phyloP scores from a whole-genome alignment of 345 rosid genomes.

The Lepidium didymum region DNA sequence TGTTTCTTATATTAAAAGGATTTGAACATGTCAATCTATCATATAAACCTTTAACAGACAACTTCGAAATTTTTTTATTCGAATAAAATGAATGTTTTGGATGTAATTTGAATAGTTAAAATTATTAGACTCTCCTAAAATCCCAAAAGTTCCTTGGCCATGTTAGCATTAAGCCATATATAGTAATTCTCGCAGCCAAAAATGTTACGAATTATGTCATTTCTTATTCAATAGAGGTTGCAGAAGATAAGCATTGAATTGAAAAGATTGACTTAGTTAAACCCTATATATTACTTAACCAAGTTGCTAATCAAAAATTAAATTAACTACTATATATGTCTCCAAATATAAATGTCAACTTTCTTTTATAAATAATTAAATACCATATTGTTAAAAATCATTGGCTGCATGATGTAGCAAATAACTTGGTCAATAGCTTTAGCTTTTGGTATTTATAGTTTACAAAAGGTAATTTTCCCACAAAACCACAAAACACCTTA shows the following conservation, averaged over 20 bases:
- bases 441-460: slow-evolving; percentile 11
- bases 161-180: background rate
- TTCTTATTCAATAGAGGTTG: background rate
- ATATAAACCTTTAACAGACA: too few relatives aligned
- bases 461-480: background rate
- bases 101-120: too few relatives aligned
- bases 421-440: background rate
- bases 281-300: background rate
- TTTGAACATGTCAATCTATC: too few relatives aligned
- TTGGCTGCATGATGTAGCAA: background rate
- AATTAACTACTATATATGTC: background rate
- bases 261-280: background rate
- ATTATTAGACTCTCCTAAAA: too few relatives aligned
- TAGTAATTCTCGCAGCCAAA: background rate
- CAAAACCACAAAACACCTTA: background rate
- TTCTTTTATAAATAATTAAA: background rate
- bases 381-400: background rate
- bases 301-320: background rate
- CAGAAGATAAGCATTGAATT: background rate
- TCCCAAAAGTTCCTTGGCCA: too few relatives aligned
- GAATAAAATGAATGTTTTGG: too few relatives aligned
- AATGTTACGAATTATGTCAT: background rate
- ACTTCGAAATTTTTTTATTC: too few relatives aligned
- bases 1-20: too few relatives aligned
- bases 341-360: background rate